phyloP scores from a whole-genome alignment of 2,329 filamentous ascomycete genomes.

The Coniella lustricola region DNA sequence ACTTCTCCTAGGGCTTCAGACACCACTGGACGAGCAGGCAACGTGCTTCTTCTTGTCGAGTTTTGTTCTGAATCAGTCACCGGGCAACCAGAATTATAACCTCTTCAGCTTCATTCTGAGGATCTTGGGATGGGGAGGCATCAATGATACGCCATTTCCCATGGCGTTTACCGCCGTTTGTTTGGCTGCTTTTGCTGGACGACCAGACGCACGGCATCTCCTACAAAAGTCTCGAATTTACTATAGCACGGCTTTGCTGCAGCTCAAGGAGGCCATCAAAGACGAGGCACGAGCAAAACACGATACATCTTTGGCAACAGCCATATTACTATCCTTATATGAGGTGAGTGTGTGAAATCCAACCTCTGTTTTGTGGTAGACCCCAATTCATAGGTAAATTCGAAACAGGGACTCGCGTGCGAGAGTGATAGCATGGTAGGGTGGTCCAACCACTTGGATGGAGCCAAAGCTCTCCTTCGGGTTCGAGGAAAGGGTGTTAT shows the following conservation, averaged over 20 bases:
- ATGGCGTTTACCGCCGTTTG: constrained; percentile 20
- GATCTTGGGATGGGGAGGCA: constrained; percentile 16
- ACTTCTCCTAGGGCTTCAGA: constrained; percentile 12
- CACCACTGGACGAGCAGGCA: constrained; percentile 21
- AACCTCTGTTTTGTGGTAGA: too few relatives aligned
- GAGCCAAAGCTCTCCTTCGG: constrained; percentile 19
- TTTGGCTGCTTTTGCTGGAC: constrained; percentile 19
- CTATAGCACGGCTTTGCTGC: constrained; percentile 19
- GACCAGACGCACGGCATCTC: constrained; percentile 19
- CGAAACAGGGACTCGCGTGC: constrained; percentile 14
- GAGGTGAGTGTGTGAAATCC: too few relatives aligned
- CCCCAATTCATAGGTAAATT: too few relatives aligned
- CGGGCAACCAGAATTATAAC: constrained; percentile 14
- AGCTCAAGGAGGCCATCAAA: constrained; percentile 19
- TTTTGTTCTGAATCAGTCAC: constrained; percentile 19
- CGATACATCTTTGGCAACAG: constrained; percentile 19
- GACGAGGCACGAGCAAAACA: constrained; percentile 16
- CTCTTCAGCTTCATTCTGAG: constrained; percentile 20
- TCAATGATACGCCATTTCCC: constrained; percentile 18
- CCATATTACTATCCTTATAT: constrained; percentile 21
- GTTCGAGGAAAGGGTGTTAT: constrained; percentile 17
- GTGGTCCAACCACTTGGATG: constrained; percentile 20
- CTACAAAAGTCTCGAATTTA: constrained; percentile 18
- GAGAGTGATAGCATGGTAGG: constrained; percentile 17
- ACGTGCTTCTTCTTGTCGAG: constrained; percentile 22